These are phyloP conservation scores for Cytidiella melzeri DNA, from an alignment of 768 basidiomycete genomes.

Conservation along the genomic window DNA sequence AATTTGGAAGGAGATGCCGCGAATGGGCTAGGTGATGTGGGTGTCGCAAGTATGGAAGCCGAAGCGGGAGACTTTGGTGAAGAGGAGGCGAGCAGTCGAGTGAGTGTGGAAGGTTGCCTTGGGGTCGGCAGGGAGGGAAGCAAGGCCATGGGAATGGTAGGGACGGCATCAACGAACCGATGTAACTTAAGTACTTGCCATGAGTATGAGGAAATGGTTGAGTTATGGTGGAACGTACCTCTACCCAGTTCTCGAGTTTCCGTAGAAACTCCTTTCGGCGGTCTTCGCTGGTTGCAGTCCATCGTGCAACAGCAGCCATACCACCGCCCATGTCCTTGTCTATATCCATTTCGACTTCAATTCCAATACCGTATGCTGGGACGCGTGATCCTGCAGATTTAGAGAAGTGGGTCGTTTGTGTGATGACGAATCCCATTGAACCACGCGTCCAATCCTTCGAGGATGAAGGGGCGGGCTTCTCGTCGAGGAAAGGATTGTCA, in stretches of 20 bases:
- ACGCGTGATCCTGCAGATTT: constrained; percentile 60
- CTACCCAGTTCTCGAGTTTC: constrained; percentile 61
- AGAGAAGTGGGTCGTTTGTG: constrained; percentile 66
- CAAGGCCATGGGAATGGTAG: constrained; percentile 57
- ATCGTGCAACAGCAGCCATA: constrained; percentile 87
- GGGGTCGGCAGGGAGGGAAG: constrained; percentile 51
- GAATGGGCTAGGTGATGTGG: constrained; percentile 25
- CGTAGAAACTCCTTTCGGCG: constrained; percentile 50
- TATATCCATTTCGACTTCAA: constrained; percentile 81
- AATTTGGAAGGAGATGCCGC: constrained; percentile 25
- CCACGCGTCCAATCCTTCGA: constrained; percentile 73
- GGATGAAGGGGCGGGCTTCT: constrained; percentile 28
- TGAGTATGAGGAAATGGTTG: constrained; percentile 9
- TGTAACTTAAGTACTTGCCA: constrained; percentile 50
- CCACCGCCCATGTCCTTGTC: constrained; percentile 75
- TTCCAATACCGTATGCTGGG: constrained; percentile 79
- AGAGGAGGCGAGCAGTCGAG: constrained; percentile 62
- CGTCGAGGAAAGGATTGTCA: constrained; percentile 62
- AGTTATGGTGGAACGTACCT: constrained; percentile 37
- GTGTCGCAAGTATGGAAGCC: constrained; percentile 25
- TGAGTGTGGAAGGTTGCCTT: constrained; percentile 60
- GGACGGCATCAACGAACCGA: constrained; percentile 33
- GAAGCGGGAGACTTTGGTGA: constrained; percentile 52
- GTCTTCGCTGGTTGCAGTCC: constrained; percentile 66
- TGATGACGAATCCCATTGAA: constrained; percentile 73